These are phyloP conservation scores for Cyathus striatus DNA, from an alignment of 768 basidiomycete species.

Conservation along the genomic window DNA sequence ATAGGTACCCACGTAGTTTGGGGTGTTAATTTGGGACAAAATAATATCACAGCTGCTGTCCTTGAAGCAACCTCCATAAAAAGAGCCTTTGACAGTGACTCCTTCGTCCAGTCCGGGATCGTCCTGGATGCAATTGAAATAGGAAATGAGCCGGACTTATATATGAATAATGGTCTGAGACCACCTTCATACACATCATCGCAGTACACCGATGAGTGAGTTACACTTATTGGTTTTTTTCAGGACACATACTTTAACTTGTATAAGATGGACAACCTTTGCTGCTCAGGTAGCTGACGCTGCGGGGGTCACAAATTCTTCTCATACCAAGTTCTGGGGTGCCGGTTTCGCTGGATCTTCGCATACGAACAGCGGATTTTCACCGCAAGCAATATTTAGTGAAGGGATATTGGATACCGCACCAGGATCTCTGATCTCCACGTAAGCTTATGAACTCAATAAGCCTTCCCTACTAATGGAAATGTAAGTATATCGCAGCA, in stretches of 20 bases:
- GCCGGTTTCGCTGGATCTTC: slow-evolving; percentile 46
- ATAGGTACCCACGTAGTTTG: slow-evolving; percentile 59
- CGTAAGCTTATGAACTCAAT: too few species aligned
- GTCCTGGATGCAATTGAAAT: slow-evolving; percentile 54
- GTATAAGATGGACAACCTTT: slow-evolving; percentile 47
- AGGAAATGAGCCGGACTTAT: slow-evolving; percentile 61
- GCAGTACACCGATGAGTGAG: slow-evolving; percentile 48
- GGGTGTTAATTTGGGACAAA: slow-evolving; percentile 61
- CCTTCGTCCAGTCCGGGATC: slow-evolving; percentile 34
- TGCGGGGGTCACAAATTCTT: slow-evolving; percentile 27
- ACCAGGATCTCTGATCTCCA: slow-evolving; percentile 46
- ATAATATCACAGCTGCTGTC: slow-evolving; percentile 44
- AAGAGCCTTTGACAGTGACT: slow-evolving; percentile 39
- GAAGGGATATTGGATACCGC: slow-evolving; percentile 42
- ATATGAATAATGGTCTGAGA: slow-evolving; percentile 38
- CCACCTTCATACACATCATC: slow-evolving; percentile 29
- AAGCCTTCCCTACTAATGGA: too few species aligned
- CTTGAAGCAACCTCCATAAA: slow-evolving; percentile 43
- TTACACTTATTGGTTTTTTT: neutral
- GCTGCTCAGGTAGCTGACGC: slow-evolving; percentile 42
- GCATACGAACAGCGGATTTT: slow-evolving; percentile 43
- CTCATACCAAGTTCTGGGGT: slow-evolving; percentile 41
- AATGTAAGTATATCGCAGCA: slow-evolving; percentile 58
- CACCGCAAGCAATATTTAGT: slow-evolving; percentile 54
- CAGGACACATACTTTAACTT: neutral